Percentiles rank a stretch among this genome's conserved stretches.
Conservation (phyloP, 1,284 basidiomycete species). For the Austroboletus sp. region DNA sequence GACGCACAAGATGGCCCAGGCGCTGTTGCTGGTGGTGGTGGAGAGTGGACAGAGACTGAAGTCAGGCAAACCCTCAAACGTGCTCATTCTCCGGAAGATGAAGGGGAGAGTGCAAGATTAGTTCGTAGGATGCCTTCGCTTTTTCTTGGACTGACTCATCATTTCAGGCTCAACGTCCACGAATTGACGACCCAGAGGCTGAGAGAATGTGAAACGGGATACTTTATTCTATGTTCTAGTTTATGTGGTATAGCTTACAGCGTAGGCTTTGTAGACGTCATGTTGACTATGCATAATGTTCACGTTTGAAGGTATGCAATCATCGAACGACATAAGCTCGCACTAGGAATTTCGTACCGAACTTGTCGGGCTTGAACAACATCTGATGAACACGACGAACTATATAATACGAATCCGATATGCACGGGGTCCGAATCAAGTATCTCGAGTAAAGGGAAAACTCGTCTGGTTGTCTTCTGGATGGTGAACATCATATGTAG, state of each 20-base stretch:
- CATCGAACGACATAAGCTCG: conserved; percentile 57
- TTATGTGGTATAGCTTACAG: conserved; percentile 9
- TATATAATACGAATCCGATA: conserved; percentile 61
- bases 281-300: conserved; percentile 9
- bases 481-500: conserved; percentile 4
- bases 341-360: conserved; percentile 41
- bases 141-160: conserved; percentile 8
- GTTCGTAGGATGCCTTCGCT: conserved; percentile 35
- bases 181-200: conserved; percentile 55
- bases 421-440: conserved; percentile 47
- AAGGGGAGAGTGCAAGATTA: conserved; percentile 50
- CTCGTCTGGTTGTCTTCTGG: conserved; percentile 32
- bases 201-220: conserved; percentile 54
- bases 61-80: conserved; percentile 48
- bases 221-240: conserved; percentile 16
- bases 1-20: conserved; percentile 75
- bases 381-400: conserved; percentile 60
- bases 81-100: conserved; percentile 63
- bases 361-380: conserved; percentile 35
- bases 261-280: conserved; percentile 8
- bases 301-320: conserved; percentile 14
- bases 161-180: conserved; percentile 45
- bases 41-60: conserved; percentile 70
- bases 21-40: conserved; percentile 78
- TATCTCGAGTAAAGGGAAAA: conserved; percentile 46